Conservation (phyloP, 176 grass and related monocot species). For the Carex cristatella region DNA sequence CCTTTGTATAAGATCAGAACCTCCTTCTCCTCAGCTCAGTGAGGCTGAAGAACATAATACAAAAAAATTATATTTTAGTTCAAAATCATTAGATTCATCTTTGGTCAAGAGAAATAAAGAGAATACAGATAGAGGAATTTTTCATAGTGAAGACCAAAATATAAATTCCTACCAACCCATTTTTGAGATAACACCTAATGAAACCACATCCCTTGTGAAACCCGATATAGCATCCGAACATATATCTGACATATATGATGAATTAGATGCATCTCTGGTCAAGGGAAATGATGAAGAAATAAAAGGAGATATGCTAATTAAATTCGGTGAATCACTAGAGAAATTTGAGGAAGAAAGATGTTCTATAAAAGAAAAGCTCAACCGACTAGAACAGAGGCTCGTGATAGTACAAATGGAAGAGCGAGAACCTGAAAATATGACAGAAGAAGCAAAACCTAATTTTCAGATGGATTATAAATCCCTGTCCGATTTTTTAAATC, state of each 20-base stretch:
- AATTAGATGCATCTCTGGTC: not conserved
- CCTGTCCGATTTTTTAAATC: not conserved
- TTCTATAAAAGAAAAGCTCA: constrained; percentile 8
- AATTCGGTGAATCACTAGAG: not conserved
- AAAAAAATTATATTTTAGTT: constrained; percentile 1
- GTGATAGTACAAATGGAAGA: not conserved
- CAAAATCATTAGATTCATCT: not conserved
- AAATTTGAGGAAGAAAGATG: constrained; percentile 10
- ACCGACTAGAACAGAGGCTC: constrained; percentile 3
- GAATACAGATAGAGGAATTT: not conserved
- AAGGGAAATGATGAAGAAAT: not conserved
- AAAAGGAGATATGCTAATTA: not conserved
- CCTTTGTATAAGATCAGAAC: not conserved
- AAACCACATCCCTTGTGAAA: not conserved
- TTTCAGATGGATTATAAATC: not conserved
- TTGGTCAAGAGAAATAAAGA: constrained; percentile 12
- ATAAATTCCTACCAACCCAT: not conserved
- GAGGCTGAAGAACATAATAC: not conserved
- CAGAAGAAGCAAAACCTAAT: not conserved
- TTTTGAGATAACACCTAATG: not conserved
- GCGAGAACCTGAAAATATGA: not conserved
- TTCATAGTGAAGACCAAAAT: not conserved
- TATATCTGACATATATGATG: not conserved
- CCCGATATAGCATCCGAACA: not conserved
- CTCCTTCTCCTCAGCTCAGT: not conserved